Percentiles rank a stretch among this genome's conserved stretches.
Conservation (phyloP, 2,329 filamentous ascomycete genomes). For the Dactylonectria estremocensis region DNA sequence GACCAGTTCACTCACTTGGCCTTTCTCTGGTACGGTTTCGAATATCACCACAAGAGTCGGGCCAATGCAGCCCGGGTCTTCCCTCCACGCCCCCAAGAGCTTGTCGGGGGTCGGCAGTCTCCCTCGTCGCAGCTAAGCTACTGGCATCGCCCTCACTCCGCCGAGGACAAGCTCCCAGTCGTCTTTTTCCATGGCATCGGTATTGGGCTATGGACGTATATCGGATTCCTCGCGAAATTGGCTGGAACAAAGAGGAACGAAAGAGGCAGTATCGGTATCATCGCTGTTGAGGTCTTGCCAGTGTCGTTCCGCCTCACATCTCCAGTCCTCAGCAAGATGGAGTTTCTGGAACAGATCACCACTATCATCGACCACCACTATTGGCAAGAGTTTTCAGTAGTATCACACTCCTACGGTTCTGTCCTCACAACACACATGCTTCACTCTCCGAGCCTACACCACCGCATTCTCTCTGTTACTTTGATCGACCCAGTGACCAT, state of each 20-base stretch:
- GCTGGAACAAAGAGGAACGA: constrained; percentile 50
- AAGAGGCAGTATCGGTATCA: constrained; percentile 69
- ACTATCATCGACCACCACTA: constrained; percentile 71
- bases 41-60: constrained; percentile 61
- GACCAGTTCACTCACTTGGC: constrained; percentile 65
- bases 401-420: constrained; percentile 76
- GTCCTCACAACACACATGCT: constrained; percentile 75
- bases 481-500: constrained; percentile 76
- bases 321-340: constrained; percentile 64
- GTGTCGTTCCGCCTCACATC: constrained; percentile 75
- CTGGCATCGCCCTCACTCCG: constrained; percentile 76
- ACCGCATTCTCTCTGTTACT: constrained; percentile 65
- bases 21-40: constrained; percentile 66
- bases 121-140: constrained; percentile 69
- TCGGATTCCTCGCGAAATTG: constrained; percentile 69
- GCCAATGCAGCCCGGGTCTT: constrained; percentile 60
- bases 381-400: constrained; percentile 72
- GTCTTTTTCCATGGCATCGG: constrained; percentile 82
- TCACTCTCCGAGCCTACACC: constrained; percentile 61
- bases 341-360: constrained; percentile 71
- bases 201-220: constrained; percentile 76
- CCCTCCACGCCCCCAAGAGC: constrained; percentile 69
- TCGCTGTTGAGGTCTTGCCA: constrained; percentile 77
- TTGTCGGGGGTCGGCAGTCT: constrained; percentile 63
- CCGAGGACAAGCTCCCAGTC: constrained; percentile 64